Evolutionary conservation across 2,329 filamentous ascomycete genomes (phyloP), one percentile per base, ranked within the genome.

Genomic region (Paecilomyces dactylethromorphus): DNA sequence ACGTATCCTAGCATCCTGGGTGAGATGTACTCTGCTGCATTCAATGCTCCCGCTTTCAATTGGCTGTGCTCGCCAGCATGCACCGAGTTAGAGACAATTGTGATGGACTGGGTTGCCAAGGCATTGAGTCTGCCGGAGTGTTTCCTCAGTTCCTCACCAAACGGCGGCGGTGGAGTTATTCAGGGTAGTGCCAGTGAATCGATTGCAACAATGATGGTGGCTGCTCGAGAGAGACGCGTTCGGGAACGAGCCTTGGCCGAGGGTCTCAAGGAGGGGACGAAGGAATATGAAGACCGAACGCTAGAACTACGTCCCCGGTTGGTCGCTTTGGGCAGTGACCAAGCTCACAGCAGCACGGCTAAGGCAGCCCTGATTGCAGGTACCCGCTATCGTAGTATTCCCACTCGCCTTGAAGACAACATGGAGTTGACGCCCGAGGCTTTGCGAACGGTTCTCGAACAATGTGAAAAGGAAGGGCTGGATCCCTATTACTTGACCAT

Each of bases 31-130:
- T 91, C 87, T 51, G 87, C 90, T 4, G 89, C 91, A 6, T 92
- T 97, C 76, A 94, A 87, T 12, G 90, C 90, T 15, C 91, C 93
- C 1, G 91, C 91, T 45, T 97, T 97, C 81, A 97, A 97, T 76
- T 97, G 93, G 93, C 87, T 97, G 63, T 97, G 93, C 76, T 92
- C 88, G 5, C 93, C 93, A 0, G 92, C 90, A 6, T 88, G 94
- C 18, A 97, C 93, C 0, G 93, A 97, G 77, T 83, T 97, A 54
- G 93, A 97, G 80, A 96, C 92, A 0, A 83, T 97, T 24, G 88
- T 96, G 51, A 82, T 97, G 72, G 93, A 97, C 75, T 97, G 93
- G 92, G 78, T 97, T 3, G 91, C 88, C 15, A 85, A 88, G 71
- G 82, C 91, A 8, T 75, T 97, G 12, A 85, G 78, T 1, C 79